phyloP scores from a whole-genome alignment of 805 yeast species.

The Ogataea ganodermae region DNA sequence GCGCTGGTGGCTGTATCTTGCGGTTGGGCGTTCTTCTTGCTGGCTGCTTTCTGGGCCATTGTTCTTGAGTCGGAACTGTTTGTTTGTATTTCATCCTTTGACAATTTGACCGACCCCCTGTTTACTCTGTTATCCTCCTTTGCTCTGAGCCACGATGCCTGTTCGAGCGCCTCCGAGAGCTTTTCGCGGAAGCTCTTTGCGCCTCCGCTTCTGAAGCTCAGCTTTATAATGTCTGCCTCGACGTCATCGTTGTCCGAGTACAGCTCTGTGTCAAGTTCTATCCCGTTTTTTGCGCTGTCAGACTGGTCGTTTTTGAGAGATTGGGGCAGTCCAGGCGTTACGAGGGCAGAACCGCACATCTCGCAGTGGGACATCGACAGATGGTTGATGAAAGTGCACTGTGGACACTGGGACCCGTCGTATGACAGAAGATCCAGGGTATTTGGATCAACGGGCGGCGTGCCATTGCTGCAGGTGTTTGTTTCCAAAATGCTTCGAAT shows the following conservation, averaged over 20 bases:
- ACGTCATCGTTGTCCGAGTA: slow-evolving; percentile 18
- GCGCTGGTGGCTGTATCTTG: slow-evolving; percentile 30
- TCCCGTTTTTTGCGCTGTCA: slow-evolving; percentile 1
- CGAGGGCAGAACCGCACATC: slow-evolving; percentile 71
- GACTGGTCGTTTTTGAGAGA: slow-evolving; percentile 6
- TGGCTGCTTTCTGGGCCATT: background rate
- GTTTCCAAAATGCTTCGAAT: slow-evolving; percentile 29
- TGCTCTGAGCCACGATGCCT: slow-evolving; percentile 47
- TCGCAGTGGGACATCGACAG: slow-evolving; percentile 79
- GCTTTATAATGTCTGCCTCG: slow-evolving; percentile 47
- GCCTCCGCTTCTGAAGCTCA: slow-evolving; percentile 79
- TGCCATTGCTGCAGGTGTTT: background rate
- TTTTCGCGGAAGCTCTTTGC: slow-evolving; percentile 53
- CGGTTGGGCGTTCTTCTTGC: background rate
- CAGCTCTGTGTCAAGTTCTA: slow-evolving; percentile 10
- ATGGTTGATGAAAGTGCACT: slow-evolving; percentile 73
- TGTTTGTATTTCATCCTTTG: slow-evolving; percentile 4
- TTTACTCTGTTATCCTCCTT: slow-evolving; percentile 32
- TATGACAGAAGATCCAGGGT: slow-evolving; percentile 23
- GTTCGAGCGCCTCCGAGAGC: slow-evolving; percentile 46
- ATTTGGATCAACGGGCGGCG: background rate
- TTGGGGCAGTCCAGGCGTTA: slow-evolving; percentile 28
- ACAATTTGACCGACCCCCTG: slow-evolving; percentile 34
- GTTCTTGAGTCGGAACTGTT: background rate
- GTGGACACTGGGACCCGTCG: slow-evolving; percentile 47